Base-by-base conservation (phyloP, 345 rosid genomes). In the Gossypium arboreum region DNA sequence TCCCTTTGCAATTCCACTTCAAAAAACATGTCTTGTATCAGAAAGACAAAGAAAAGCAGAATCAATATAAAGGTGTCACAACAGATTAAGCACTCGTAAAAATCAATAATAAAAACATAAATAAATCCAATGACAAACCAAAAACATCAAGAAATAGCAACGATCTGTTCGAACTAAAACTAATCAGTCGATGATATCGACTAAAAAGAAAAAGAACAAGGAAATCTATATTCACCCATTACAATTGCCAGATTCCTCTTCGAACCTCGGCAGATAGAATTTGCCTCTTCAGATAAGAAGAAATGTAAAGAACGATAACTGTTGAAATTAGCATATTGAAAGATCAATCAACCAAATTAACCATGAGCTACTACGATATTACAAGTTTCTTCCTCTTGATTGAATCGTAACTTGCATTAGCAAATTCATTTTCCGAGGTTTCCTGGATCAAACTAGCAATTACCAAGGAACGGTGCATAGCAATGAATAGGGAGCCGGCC, bases 1-100 rank as follows among this genome's bases (percentile, higher is more conserved):
- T 72, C 58, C 76, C 76, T 69, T 11, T 22, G 39, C 75, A 81
- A 48, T 75, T 81, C 79, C 73, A 81, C 77, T 79, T 84, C 63
- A 39, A 12, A 63, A 79, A 79, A 66, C 84, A 84, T 76, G 11
- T 22, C 72, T 68, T 27, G 44, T 20, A 47, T 56, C 69, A 61
- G 43, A 73, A 22, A 73, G 65, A 17, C 18, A 73, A 62, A 55
- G 54, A 55, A 16, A 2, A 75, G 8, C 41, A 34, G 7, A 34
- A 34, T 34, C 41, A 34, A 34, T 34, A 34, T 34, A 34, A 34
- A 34, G 41, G 41, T 34, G 41, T 34, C 41, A 34, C 41, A 34
- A 18, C 48, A 9, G 7, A 8, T 62, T 27, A 48, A 22, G 15
- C 43, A 68, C 24, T 25, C 17, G 24, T 16, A 69, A 16, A 43